These are phyloP conservation scores for Aspergillus coremiiformis DNA, from an alignment of 495 filamentous ascomycete genomes.

Conservation along the genomic window DNA sequence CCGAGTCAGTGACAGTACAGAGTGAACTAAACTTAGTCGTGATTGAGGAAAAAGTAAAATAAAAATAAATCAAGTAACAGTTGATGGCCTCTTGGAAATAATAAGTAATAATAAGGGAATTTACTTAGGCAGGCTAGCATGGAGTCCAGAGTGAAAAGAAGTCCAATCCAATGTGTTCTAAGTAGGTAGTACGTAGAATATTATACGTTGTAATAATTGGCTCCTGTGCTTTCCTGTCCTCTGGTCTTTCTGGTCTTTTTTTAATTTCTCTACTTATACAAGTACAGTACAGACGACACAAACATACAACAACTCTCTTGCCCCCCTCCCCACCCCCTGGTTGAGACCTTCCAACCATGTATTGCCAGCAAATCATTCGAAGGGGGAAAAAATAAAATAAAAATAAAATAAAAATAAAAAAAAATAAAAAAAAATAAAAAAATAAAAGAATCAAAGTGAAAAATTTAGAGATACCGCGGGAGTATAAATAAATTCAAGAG, in stretches of 20 bases:
- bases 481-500: not conserved
- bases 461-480: not conserved
- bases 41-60: not conserved
- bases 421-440: too few relatives aligned
- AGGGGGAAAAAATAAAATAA: too few relatives aligned
- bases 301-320: too few relatives aligned
- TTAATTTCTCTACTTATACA: not conserved
- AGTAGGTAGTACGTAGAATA: too few relatives aligned
- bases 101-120: constrained; percentile 1
- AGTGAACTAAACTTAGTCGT: not conserved
- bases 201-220: not conserved
- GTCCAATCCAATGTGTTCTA: too few relatives aligned
- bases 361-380: constrained; percentile 2
- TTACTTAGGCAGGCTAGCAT: not conserved
- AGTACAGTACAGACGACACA: too few relatives aligned
- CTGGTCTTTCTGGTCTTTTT: constrained; percentile 1
- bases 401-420: too few relatives aligned
- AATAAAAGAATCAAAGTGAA: not conserved
- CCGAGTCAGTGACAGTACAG: not conserved
- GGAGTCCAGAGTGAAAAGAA: too few relatives aligned
- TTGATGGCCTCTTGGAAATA: not conserved
- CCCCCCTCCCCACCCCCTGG: not conserved
- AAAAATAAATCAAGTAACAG: constrained; percentile 1
- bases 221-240: not conserved
- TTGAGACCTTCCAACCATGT: not conserved